phyloP scores from a whole-genome alignment of 371 early-diverging fungal species.

The Scutellospora calospora region DNA sequence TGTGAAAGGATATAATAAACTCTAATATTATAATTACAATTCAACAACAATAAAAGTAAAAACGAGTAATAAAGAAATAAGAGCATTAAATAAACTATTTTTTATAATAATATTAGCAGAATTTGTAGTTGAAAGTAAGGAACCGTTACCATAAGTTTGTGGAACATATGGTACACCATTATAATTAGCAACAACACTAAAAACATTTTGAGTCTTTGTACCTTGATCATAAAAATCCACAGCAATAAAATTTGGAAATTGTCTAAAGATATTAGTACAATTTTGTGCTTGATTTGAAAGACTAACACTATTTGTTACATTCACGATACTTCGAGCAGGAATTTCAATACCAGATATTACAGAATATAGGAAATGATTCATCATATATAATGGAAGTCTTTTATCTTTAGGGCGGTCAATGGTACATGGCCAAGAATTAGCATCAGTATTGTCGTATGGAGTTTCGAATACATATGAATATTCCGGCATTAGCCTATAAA shows the following conservation, averaged over 20 bases:
- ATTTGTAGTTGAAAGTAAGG: too few species aligned
- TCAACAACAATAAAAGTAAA: too few species aligned
- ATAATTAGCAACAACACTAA: slow-evolving; percentile 58
- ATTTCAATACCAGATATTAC: slow-evolving; percentile 53
- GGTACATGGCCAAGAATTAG: slow-evolving; percentile 56
- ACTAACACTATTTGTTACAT: slow-evolving; percentile 56
- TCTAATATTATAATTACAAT: too few species aligned
- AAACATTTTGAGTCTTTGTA: slow-evolving; percentile 51
- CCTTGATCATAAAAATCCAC: slow-evolving; percentile 83
- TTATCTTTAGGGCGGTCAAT: slow-evolving; percentile 63
- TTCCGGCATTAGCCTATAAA: slow-evolving; percentile 55
- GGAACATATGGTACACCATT: slow-evolving; percentile 67
- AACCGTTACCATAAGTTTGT: neutral
- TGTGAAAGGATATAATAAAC: too few species aligned
- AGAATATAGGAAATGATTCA: slow-evolving; percentile 69
- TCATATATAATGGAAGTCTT: slow-evolving; percentile 61
- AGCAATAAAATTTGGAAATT: slow-evolving; percentile 73
- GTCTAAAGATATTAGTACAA: slow-evolving; percentile 58
- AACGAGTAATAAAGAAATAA: too few species aligned
- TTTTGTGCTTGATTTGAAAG: slow-evolving; percentile 56
- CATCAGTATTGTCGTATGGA: slow-evolving; percentile 56
- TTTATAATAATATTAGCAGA: too few species aligned
- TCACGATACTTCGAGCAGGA: slow-evolving; percentile 63
- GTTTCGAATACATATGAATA: slow-evolving; percentile 68
- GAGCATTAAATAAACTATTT: too few species aligned